phyloP scores from a whole-genome alignment of 208 protist genomes.

The Herpetomonas samuelpessoai region DNA sequence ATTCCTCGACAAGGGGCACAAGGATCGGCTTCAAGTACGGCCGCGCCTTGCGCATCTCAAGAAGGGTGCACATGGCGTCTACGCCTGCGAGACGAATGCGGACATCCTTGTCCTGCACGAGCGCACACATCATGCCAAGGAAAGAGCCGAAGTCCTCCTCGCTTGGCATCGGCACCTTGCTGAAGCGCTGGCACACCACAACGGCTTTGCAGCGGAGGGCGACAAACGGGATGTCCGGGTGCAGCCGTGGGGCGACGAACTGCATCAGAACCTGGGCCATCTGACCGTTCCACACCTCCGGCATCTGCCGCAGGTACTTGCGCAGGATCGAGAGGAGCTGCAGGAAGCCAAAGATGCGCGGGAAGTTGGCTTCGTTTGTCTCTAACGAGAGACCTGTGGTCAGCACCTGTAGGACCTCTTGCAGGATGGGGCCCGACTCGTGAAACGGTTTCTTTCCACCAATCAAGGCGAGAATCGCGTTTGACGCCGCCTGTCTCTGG shows the following conservation, averaged over 20 bases:
- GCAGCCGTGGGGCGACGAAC: slow-evolving; percentile 73
- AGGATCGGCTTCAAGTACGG: slow-evolving; percentile 59
- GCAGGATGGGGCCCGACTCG: slow-evolving; percentile 50
- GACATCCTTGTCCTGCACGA: slow-evolving; percentile 65
- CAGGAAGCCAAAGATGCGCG: slow-evolving; percentile 74
- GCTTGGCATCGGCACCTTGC: slow-evolving; percentile 69
- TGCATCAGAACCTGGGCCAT: slow-evolving; percentile 76
- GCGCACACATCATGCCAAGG: slow-evolving; percentile 59
- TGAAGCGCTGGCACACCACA: slow-evolving; percentile 80
- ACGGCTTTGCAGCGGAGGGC: slow-evolving; percentile 81
- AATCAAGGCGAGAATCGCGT: slow-evolving; percentile 72
- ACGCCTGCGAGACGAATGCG: slow-evolving; percentile 79
- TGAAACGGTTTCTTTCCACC: slow-evolving; percentile 77
- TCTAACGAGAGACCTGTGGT: slow-evolving; percentile 47
- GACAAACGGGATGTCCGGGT: slow-evolving; percentile 36
- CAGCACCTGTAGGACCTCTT: slow-evolving; percentile 60
- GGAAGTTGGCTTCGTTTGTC: slow-evolving; percentile 48
- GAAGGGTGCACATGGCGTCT: slow-evolving; percentile 81
- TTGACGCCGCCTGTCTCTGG: slow-evolving; percentile 69
- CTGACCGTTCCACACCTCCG: slow-evolving; percentile 68
- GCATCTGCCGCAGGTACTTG: slow-evolving; percentile 69
- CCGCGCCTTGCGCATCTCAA: slow-evolving; percentile 76
- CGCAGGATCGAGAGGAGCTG: slow-evolving; percentile 79
- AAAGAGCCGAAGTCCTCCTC: slow-evolving; percentile 79
- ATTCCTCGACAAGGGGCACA: slow-evolving; percentile 82